Percentiles rank a stretch among this genome's conserved stretches.
Evolutionary conservation across 2,329 filamentous ascomycete genomes (phyloP).

Genomic region (Penicillium sp.): DNA sequence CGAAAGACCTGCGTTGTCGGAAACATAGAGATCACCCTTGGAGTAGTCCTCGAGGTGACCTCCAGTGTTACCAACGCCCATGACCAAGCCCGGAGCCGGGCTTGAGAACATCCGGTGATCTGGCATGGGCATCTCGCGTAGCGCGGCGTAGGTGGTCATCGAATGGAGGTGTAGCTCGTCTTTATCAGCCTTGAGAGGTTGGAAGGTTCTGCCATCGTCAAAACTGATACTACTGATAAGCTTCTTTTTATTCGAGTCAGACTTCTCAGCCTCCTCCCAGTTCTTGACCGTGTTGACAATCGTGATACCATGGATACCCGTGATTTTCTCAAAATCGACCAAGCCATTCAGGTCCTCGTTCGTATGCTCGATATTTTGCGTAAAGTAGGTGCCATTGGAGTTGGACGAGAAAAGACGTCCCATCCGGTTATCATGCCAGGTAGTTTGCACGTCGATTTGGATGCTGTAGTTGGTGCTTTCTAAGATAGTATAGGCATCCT

Average conservation of each 20-base stretch:
- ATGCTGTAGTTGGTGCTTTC: conserved; percentile 98
- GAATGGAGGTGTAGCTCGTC: conserved; percentile 83
- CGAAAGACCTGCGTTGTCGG: conserved; percentile 82
- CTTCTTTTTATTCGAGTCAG: conserved; percentile 59
- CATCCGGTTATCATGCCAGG: conserved; percentile 63
- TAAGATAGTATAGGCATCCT: conserved; percentile 84
- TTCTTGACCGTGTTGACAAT: conserved; percentile 89
- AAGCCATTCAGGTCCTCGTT: conserved; percentile 74
- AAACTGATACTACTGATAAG: conserved; percentile 84
- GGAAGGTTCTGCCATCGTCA: conserved; percentile 88
- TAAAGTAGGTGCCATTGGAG: conserved; percentile 95
- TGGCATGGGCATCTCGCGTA: conserved; percentile 62
- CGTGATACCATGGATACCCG: conserved; percentile 87
- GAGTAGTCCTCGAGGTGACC: conserved; percentile 67
- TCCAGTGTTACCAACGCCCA: conserved; percentile 91
- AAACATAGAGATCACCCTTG: conserved; percentile 80
- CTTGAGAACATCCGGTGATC: conserved; percentile 84
- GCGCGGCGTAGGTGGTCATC: conserved; percentile 63
- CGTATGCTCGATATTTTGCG: conserved; percentile 84
- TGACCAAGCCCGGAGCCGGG: conserved; percentile 85
- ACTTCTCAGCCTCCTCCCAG: conserved; percentile 68
- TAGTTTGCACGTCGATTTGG: conserved; percentile 87
- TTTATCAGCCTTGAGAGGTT: conserved; percentile 66
- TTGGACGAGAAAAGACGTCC: conserved; percentile 93
- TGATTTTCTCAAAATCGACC: conserved; percentile 94